phyloP scores from a whole-genome alignment of 352 stramenopile species.

The Phytopythium montanum region DNA sequence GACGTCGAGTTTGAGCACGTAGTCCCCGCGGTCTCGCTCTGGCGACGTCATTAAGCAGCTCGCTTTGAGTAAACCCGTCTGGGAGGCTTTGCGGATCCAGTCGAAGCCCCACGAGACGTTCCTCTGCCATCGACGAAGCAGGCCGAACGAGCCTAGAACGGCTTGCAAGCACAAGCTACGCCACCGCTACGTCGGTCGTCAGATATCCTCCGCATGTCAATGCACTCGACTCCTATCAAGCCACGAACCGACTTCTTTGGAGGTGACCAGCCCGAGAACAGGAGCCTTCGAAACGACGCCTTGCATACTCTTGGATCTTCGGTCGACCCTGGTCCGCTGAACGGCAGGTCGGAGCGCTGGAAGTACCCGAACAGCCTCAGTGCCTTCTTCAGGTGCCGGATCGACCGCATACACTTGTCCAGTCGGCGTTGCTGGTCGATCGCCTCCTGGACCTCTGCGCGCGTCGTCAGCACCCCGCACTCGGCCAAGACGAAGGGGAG shows the following conservation, averaged over 20 bases:
- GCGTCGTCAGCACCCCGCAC: constrained; percentile 22
- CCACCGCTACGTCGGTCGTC: constrained; percentile 28
- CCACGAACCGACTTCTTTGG: constrained; percentile 27
- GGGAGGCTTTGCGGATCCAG: constrained; percentile 29
- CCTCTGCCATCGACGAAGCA: constrained; percentile 25
- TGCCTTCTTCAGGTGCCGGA: constrained; percentile 45
- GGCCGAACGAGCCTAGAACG: constrained; percentile 32
- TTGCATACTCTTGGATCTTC: constrained; percentile 49
- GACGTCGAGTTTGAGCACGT: constrained; percentile 63
- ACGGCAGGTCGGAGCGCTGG: constrained; percentile 39
- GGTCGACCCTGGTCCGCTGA: constrained; percentile 26
- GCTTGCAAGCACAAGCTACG: constrained; percentile 28
- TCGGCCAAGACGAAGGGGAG: constrained; percentile 54
- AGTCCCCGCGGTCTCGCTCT: constrained; percentile 47
- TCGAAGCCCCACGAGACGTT: constrained; percentile 22
- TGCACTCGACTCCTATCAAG: neutral
- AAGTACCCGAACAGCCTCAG: constrained; percentile 64
- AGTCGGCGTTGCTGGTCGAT: constrained; percentile 35
- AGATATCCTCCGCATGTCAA: neutral
- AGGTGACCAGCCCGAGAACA: constrained; percentile 47
- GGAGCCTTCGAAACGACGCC: constrained; percentile 33
- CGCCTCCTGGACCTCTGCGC: constrained; percentile 32
- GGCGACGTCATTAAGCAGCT: constrained; percentile 32
- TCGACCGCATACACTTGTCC: constrained; percentile 34
- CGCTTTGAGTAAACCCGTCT: constrained; percentile 39